These are phyloP conservation scores for Neltuma alba DNA, from an alignment of 306 rosid species.

Conservation along the genomic window DNA sequence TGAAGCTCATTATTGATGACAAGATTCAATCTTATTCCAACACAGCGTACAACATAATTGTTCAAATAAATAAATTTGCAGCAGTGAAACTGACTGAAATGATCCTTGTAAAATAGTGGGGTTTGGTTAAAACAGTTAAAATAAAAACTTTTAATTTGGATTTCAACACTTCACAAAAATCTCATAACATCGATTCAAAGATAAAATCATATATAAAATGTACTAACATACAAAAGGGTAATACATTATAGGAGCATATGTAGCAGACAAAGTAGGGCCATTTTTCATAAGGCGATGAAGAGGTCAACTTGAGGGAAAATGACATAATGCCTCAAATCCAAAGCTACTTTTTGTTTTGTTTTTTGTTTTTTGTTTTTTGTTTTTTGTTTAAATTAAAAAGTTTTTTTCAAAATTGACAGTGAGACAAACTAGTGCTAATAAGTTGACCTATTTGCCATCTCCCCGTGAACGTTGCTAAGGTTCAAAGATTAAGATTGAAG, in stretches of 20 bases:
- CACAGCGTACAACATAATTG: neutral
- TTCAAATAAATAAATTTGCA: neutral
- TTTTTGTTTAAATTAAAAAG: neutral
- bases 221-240: neutral
- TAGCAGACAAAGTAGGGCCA: slow-evolving; percentile 48
- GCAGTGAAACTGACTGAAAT: neutral
- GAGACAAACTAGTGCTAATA: slow-evolving; percentile 52
- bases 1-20: slow-evolving; percentile 34
- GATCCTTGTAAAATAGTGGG: neutral
- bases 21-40: neutral
- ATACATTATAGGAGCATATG: neutral
- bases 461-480: slow-evolving; percentile 12
- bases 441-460: slow-evolving; percentile 43
- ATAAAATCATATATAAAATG: neutral
- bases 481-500: slow-evolving; percentile 7
- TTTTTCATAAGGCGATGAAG: slow-evolving; percentile 34
- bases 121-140: neutral
- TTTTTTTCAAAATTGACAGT: slow-evolving; percentile 41
- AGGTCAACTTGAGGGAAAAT: slow-evolving; percentile 57
- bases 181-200: neutral
- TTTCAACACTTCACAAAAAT: neutral
- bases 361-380: neutral
- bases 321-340: slow-evolving; percentile 37
- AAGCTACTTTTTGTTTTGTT: slow-evolving; percentile 36
- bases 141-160: neutral